phyloP scores from a whole-genome alignment of 2,329 filamentous ascomycete species.

The Trichoderma atroviride region DNA sequence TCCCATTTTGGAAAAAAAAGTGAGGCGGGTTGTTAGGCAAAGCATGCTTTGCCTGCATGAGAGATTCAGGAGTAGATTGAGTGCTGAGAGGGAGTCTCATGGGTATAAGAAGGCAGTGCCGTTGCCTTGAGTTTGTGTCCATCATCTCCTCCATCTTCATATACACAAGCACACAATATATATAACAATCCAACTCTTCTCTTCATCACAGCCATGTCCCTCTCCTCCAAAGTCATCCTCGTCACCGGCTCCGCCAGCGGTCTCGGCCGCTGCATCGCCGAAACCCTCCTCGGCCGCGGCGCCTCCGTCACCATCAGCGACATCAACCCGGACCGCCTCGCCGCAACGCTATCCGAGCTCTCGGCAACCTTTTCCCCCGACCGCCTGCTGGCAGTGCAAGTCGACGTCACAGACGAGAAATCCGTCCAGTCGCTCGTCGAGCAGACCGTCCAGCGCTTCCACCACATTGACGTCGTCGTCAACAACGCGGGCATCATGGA shows the following conservation, averaged over 20 bases:
- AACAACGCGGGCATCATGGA: constrained; percentile 64
- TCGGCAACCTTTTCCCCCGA: background rate
- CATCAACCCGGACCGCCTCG: constrained; percentile 32
- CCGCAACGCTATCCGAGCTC: constrained; percentile 2
- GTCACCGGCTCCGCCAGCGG: constrained; percentile 41
- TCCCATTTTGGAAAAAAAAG: background rate
- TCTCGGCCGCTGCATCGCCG: constrained; percentile 39
- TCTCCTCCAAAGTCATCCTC: constrained; percentile 35
- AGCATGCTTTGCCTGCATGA: background rate
- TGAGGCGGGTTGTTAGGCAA: constrained; percentile 5
- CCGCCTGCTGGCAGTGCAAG: constrained; percentile 20
- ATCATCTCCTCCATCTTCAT: background rate
- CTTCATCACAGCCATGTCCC: constrained; percentile 21
- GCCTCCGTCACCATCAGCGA: constrained; percentile 42
- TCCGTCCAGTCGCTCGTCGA: constrained; percentile 34
- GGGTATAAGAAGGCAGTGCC: background rate
- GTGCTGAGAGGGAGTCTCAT: background rate
- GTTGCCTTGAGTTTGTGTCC: background rate
- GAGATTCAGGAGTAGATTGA: background rate
- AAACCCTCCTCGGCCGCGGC: constrained; percentile 36
- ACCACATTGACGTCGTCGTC: constrained; percentile 55
- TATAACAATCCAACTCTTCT: background rate
- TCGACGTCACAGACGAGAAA: constrained; percentile 33
- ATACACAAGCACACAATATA: background rate
- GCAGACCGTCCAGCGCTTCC: constrained; percentile 31